Percentiles rank a stretch among this genome's conserved stretches.
phyloP scores from a whole-genome alignment of 305 asterid genomes.

The Plantago coronopus region DNA sequence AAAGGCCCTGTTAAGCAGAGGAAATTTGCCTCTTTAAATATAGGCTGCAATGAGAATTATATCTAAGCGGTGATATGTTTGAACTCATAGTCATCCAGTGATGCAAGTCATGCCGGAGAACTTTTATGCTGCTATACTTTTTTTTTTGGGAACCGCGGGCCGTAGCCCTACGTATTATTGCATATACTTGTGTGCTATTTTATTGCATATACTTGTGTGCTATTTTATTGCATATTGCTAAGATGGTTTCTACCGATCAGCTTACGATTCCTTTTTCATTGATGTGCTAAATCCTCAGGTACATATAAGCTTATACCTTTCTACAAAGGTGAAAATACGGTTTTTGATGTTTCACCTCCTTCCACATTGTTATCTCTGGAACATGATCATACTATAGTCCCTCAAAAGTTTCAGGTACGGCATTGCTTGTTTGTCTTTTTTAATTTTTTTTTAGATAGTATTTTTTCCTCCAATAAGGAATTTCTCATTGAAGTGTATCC shows the following conservation, averaged over 20 bases:
- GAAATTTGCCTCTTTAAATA: too few species aligned
- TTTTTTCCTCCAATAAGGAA: neutral
- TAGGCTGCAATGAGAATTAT: too few species aligned
- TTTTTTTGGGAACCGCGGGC: too few species aligned
- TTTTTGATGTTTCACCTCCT: slow-evolving; percentile 96
- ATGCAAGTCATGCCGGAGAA: slow-evolving; percentile 13
- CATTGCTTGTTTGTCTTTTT: slow-evolving; percentile 11
- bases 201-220: too few species aligned
- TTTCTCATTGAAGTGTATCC: too few species aligned
- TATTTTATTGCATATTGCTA: slow-evolving; percentile 9
- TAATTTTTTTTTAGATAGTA: neutral
- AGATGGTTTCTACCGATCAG: slow-evolving; percentile 2
- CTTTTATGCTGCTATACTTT: slow-evolving; percentile 15
- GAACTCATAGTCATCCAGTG: too few species aligned
- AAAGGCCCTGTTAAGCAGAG: too few species aligned
- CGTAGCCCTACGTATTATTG: too few species aligned
- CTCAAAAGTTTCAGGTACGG: slow-evolving; percentile 84
- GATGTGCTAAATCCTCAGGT: slow-evolving; percentile 49
- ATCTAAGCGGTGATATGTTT: too few species aligned
- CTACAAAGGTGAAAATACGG: slow-evolving; percentile 95
- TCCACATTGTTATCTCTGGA: slow-evolving; percentile 61
- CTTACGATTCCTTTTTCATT: slow-evolving; percentile 19
- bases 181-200: too few species aligned
- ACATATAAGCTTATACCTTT: slow-evolving; percentile 81
- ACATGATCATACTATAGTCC: slow-evolving; percentile 65